Conservation (phyloP, 441 rosid genomes). For the Gossypium schwendimanii region DNA sequence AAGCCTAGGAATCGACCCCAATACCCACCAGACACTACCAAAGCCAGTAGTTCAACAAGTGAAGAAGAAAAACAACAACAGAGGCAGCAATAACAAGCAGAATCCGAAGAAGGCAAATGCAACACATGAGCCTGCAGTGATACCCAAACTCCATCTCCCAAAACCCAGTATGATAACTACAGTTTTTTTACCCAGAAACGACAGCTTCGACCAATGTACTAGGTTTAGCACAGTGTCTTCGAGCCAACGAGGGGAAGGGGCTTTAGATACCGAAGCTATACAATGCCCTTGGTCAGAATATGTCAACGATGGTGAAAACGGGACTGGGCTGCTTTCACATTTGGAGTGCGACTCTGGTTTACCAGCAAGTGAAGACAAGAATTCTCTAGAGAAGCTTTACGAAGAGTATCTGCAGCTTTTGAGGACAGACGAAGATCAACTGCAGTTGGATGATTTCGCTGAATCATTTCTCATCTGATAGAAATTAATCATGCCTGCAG, state of each 20-base stretch:
- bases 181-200: conserved; percentile 27
- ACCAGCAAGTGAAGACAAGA: conserved; percentile 13
- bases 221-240: conserved; percentile 11
- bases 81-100: not conserved
- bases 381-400: too few species aligned
- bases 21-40: conserved; percentile 26
- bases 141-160: conserved; percentile 38
- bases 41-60: not conserved
- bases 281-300: not conserved
- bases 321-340: conserved; percentile 17
- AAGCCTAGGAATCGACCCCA: conserved; percentile 34
- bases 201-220: conserved; percentile 23
- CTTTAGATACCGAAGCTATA: not conserved
- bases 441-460: conserved; percentile 29
- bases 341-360: conserved; percentile 22
- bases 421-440: conserved; percentile 22
- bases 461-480: conserved; percentile 25
- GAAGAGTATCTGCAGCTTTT: too few species aligned
- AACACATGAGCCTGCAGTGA: conserved; percentile 3
- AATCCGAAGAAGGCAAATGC: not conserved
- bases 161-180: conserved; percentile 29
- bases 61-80: conserved; percentile 14
- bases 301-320: not conserved
- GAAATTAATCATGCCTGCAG: not conserved
- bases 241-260: conserved; percentile 18